Conservation (phyloP, 73 alveolate genomes). For the Uronychia setigera region DNA sequence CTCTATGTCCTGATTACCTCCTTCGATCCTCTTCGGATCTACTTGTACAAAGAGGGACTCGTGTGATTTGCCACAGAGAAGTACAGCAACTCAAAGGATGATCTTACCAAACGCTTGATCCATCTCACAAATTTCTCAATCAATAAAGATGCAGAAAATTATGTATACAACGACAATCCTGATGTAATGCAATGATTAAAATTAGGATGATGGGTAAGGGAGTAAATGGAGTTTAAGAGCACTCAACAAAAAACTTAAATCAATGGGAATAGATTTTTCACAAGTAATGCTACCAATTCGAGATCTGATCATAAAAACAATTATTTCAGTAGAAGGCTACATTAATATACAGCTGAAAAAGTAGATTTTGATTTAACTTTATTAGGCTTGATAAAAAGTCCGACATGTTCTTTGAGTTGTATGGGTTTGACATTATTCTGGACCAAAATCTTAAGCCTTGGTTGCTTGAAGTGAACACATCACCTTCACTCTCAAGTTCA, state of each 20-base stretch:
- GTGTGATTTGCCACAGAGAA: conserved; percentile 69
- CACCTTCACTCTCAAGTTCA: conserved; percentile 84
- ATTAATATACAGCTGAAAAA: too few relatives aligned
- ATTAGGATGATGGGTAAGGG: conserved; percentile 73
- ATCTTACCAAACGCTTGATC: conserved; percentile 33
- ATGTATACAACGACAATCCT: conserved; percentile 64
- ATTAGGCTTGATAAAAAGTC: not conserved
- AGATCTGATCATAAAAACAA: not conserved
- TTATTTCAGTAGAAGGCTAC: not conserved
- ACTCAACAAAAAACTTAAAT: conserved; percentile 6
- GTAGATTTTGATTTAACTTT: conserved; percentile 41
- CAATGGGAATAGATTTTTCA: not conserved
- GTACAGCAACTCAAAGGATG: conserved; percentile 18
- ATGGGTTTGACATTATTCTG: conserved; percentile 89
- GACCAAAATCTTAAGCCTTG: conserved; percentile 88
- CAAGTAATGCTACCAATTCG: not conserved
- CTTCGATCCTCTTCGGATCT: conserved; percentile 64
- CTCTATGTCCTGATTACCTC: conserved; percentile 76
- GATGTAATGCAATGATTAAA: conserved; percentile 62
- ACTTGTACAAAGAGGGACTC: conserved; percentile 61
- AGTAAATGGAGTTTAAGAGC: conserved; percentile 71
- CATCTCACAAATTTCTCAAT: conserved; percentile 49
- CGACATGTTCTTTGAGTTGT: conserved; percentile 80
- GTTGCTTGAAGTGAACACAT: conserved; percentile 90
- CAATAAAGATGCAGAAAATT: conserved; percentile 52